Evolutionary conservation across 2,329 filamentous ascomycete species (phyloP).

Genomic region (Clarireedia hainanense): DNA sequence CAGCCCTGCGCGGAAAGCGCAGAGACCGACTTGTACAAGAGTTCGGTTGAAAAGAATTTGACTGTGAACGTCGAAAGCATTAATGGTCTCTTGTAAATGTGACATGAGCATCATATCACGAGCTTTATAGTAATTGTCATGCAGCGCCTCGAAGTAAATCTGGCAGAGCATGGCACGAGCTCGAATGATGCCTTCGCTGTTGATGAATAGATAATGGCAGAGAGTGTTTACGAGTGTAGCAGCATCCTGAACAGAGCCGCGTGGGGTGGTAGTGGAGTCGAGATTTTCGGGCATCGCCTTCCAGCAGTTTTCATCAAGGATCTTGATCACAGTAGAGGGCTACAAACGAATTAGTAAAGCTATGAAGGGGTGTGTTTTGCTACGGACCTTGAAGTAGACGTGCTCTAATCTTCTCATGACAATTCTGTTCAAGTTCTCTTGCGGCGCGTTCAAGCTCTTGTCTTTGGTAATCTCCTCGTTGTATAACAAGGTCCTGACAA

Average conservation of each 20-base stretch:
- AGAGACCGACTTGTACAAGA: slow-evolving; percentile 93
- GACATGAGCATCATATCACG: slow-evolving; percentile 99
- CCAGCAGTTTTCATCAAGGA: slow-evolving; percentile 92
- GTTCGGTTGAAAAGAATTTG: slow-evolving; percentile 99
- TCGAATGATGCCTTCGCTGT: slow-evolving; percentile 74
- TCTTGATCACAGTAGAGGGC: slow-evolving; percentile 86
- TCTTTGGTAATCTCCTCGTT: slow-evolving; percentile 73
- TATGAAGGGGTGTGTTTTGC: slow-evolving; percentile 15
- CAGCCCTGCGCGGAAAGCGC: slow-evolving; percentile 92
- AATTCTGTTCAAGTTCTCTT: slow-evolving; percentile 86
- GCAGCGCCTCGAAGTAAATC: slow-evolving; percentile 95
- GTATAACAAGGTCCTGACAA: slow-evolving; percentile 83
- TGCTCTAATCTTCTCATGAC: slow-evolving; percentile 93
- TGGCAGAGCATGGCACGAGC: slow-evolving; percentile 97
- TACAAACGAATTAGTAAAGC: slow-evolving; percentile 26
- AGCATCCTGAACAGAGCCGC: slow-evolving; percentile 60
- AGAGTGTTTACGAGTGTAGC: slow-evolving; percentile 73
- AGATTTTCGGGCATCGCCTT: slow-evolving; percentile 63
- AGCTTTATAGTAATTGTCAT: slow-evolving; percentile 96
- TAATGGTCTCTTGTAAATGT: slow-evolving; percentile 93
- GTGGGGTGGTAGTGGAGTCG: slow-evolving; percentile 75
- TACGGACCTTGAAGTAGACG: slow-evolving; percentile 86
- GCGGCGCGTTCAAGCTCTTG: slow-evolving; percentile 60
- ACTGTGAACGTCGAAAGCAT: slow-evolving; percentile 91
- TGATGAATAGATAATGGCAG: slow-evolving; percentile 88